Conservation (phyloP, 1,139 yeast genomes). For the Meyerozyma athensensis region DNA sequence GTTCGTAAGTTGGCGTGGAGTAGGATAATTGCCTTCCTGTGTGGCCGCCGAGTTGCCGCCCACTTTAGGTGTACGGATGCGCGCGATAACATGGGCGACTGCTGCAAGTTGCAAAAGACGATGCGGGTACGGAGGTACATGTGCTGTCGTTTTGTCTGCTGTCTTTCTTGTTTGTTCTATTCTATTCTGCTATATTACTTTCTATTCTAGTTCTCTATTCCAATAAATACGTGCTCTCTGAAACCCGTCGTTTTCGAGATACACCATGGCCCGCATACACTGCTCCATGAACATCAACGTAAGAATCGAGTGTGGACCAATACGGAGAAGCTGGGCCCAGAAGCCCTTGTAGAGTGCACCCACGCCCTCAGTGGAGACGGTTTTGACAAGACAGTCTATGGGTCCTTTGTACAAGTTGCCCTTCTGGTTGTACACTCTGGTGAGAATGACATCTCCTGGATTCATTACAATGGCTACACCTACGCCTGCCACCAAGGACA, state of each 20-base stretch:
- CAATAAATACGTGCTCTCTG: conserved; percentile 1
- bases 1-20: neutral
- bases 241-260: neutral
- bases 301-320: conserved; percentile 92
- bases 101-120: too few relatives aligned
- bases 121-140: too few relatives aligned
- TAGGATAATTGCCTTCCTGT: neutral
- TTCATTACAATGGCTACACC: conserved; percentile 96
- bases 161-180: neutral
- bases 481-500: conserved; percentile 79
- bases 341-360: conserved; percentile 91
- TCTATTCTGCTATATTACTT: neutral
- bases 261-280: conserved; percentile 58
- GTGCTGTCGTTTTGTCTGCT: too few relatives aligned
- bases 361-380: conserved; percentile 78
- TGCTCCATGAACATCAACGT: conserved; percentile 95
- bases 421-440: conserved; percentile 91
- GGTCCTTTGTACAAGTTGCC: conserved; percentile 86
- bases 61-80: neutral
- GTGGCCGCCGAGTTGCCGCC: neutral
- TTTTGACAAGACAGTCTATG: conserved; percentile 80
- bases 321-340: conserved; percentile 84
- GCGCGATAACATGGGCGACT: too few relatives aligned
- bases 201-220: neutral
- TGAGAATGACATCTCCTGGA: conserved; percentile 93